phyloP scores from a whole-genome alignment of 2,329 filamentous ascomycete species.

The Curvularia verruculosa region DNA sequence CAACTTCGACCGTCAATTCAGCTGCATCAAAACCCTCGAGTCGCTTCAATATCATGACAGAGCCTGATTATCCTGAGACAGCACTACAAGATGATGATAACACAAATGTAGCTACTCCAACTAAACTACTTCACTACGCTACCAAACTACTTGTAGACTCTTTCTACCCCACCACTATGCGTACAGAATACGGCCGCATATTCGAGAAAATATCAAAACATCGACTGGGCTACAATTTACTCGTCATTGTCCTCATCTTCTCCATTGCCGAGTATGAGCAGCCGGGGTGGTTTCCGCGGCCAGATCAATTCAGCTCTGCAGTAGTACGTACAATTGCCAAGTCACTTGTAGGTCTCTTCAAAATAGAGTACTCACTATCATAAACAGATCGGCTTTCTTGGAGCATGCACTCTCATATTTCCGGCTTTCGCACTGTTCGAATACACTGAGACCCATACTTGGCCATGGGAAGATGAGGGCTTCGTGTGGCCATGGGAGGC shows the following conservation, averaged over 20 bases:
- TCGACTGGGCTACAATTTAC: background rate
- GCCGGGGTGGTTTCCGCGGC: constrained; percentile 5
- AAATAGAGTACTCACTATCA: background rate
- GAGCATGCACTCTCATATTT: constrained; percentile 2
- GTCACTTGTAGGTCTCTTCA: background rate
- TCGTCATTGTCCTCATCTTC: background rate
- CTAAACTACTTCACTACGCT: background rate
- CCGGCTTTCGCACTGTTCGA: constrained; percentile 5
- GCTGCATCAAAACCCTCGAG: background rate
- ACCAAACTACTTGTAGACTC: background rate
- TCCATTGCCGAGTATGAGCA: constrained; percentile 12
- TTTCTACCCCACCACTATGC: constrained; percentile 5
- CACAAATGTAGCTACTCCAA: background rate
- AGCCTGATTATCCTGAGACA: background rate
- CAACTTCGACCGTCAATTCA: background rate
- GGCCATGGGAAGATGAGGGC: constrained; percentile 15
- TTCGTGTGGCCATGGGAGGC: constrained; percentile 15
- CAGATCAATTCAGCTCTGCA: background rate
- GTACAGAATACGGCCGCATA: constrained; percentile 4
- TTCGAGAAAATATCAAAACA: background rate
- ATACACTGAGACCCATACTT: constrained; percentile 7
- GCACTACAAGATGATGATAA: background rate
- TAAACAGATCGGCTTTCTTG: constrained; percentile 1
- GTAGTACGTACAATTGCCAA: constrained; percentile 1
- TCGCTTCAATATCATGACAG: background rate